Percentiles rank a stretch among this genome's conserved stretches.
Evolutionary conservation across 148 eudicot species (phyloP).

Genomic region (Cornus controversa): DNA sequence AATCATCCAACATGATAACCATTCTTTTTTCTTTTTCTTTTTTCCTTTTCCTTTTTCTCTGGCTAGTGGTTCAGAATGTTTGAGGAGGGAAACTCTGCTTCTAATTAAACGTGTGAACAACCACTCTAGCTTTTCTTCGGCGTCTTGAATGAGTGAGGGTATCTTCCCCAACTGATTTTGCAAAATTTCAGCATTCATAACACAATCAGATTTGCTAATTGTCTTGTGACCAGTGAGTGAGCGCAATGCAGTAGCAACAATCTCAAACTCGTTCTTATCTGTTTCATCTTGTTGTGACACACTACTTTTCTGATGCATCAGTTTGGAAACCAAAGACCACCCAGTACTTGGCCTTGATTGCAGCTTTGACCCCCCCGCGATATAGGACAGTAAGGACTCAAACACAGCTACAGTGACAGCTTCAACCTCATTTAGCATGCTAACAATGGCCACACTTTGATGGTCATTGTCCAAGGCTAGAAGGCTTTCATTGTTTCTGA

Average conservation of each 20-base stretch:
- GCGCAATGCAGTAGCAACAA: slow-evolving; percentile 28
- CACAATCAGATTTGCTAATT: not conserved
- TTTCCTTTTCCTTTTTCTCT: too few species aligned
- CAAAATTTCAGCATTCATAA: slow-evolving; percentile 18
- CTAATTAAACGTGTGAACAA: slow-evolving; percentile 41
- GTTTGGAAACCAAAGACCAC: slow-evolving; percentile 7
- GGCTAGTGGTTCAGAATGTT: slow-evolving; percentile 47
- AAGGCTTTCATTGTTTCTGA: not conserved
- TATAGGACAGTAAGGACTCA: slow-evolving; percentile 15
- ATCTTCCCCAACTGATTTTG: slow-evolving; percentile 22
- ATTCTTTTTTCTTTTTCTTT: too few species aligned
- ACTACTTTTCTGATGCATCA: not conserved
- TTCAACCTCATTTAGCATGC: slow-evolving; percentile 17
- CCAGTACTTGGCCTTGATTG: not conserved
- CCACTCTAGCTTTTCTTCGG: slow-evolving; percentile 41
- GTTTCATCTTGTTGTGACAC: not conserved
- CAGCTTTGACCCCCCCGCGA: not conserved
- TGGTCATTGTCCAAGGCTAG: not conserved
- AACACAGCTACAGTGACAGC: slow-evolving; percentile 19
- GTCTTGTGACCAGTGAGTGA: slow-evolving; percentile 22
- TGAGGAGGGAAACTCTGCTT: slow-evolving; percentile 52
- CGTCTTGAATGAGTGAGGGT: slow-evolving; percentile 33
- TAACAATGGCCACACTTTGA: not conserved
- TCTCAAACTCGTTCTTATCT: slow-evolving; percentile 20
- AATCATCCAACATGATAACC: too few species aligned